Evolutionary conservation across 768 basidiomycete species (phyloP).

Genomic region (Flagelloscypha sp.): DNA sequence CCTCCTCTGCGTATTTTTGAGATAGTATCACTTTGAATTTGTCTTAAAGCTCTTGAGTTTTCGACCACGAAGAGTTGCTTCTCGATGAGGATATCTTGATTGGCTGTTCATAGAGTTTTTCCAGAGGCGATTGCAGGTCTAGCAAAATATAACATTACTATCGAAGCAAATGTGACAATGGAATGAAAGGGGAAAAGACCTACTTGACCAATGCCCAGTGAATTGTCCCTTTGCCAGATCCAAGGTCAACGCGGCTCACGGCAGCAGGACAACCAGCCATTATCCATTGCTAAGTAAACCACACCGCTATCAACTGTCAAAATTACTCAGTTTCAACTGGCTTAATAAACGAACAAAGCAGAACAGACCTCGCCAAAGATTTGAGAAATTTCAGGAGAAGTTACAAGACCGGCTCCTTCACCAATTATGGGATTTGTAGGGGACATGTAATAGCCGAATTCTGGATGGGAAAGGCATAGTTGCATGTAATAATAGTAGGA

Average conservation of each 20-base stretch:
- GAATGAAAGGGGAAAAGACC: conserved; percentile 15
- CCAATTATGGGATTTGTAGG: conserved; percentile 73
- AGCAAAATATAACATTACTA: conserved; percentile 40
- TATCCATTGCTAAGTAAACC: conserved; percentile 75
- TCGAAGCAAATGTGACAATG: not conserved
- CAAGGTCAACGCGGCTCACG: conserved; percentile 80
- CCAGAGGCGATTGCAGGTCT: conserved; percentile 33
- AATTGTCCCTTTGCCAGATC: conserved; percentile 88
- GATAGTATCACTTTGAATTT: conserved; percentile 51
- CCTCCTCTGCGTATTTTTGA: conserved; percentile 18
- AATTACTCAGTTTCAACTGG: conserved; percentile 18
- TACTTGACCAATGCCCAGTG: conserved; percentile 84
- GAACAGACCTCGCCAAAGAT: conserved; percentile 86
- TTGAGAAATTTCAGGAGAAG: conserved; percentile 94
- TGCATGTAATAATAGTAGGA: conserved; percentile 88
- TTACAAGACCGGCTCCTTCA: conserved; percentile 83
- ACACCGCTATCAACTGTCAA: conserved; percentile 78
- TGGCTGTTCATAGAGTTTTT: too few species aligned
- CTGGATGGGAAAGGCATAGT: conserved; percentile 82
- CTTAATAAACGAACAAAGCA: too few species aligned
- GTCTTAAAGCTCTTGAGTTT: conserved; percentile 60
- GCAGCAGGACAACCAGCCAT: conserved; percentile 35
- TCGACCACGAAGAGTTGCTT: conserved; percentile 71
- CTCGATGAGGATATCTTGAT: too few species aligned
- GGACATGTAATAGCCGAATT: conserved; percentile 88